Evolutionary conservation across 495 filamentous ascomycete genomes (phyloP), one percentile per base, ranked within the genome.

Genomic region (Penicillium roqueforti): DNA sequence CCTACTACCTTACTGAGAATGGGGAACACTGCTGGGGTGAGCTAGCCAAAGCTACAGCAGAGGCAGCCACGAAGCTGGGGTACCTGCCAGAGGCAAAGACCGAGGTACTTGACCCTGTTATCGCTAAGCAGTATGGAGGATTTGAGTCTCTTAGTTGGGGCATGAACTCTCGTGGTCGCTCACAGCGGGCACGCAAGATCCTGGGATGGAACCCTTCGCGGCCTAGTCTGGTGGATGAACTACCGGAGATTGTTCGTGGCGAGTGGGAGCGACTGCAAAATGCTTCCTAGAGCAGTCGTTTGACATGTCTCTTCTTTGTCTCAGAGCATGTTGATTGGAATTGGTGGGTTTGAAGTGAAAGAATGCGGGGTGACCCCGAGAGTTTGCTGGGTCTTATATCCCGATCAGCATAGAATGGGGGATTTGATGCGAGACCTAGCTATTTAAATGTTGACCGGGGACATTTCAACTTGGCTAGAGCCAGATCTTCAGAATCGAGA

Each of bases 1-100:
- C 78, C 13, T 91, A 92, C 68, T 91, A 85, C 68, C 81, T 90
- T 51, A 73, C 77, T 23, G 84, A 88, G 68, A 84, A 83, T 56
- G 87, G 83, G 6, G 73, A 84, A 60, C 83, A 87, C 61, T 66
- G 68, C 41, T 92, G 86, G 87, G 83, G 80, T 11, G 78, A 88
- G 3, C 53, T 91, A 19, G 68, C 83, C 3, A 67, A 69, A 50
- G 56, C 66, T 29, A 73, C 91, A 45, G 86, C 80, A 2, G 67
- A 79, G 26, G 76, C 76, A 60, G 84, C 83, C 6, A 65, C 77
- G 10, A 77, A 81, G 57, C 76, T 81, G 63, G 83, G 84, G 0
- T 80, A 82, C 39, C 69, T 90, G 19, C 69, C 82, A 7, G 69
- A 76, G 28, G 71, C 78, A 0, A 75, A 75, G 42, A 73, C 84